These are phyloP conservation scores for Lodderomyces pseudojiufengensis DNA, from an alignment of 1,139 yeast genomes.

Conservation along the genomic window DNA sequence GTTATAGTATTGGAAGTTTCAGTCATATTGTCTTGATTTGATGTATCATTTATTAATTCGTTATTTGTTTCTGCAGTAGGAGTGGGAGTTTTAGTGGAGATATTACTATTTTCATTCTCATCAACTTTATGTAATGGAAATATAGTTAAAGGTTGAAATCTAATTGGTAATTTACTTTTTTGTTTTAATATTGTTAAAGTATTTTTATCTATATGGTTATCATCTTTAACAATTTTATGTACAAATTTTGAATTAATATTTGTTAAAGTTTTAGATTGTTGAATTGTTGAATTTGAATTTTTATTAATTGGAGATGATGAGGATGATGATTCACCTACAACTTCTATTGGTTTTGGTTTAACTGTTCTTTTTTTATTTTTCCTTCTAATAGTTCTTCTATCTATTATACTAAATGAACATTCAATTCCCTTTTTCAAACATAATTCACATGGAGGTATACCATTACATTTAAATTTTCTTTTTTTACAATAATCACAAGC, in stretches of 20 bases:
- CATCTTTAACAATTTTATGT: slow-evolving; percentile 5
- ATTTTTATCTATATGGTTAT: slow-evolving; percentile 10
- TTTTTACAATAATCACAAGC: slow-evolving; percentile 41
- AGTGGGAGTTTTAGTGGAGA: no score
- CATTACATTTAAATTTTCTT: slow-evolving; percentile 33
- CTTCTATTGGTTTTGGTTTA: slow-evolving; percentile 1
- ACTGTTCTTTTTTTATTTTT: slow-evolving; percentile 13
- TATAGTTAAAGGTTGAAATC: slow-evolving; percentile 12
- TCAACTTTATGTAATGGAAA: slow-evolving; percentile 14
- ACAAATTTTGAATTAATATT: slow-evolving; percentile 1
- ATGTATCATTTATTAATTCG: no score
- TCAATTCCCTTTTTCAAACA: slow-evolving; percentile 23
- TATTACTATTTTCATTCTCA: slow-evolving; percentile 1
- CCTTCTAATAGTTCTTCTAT: slow-evolving; percentile 16
- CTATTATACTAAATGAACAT: slow-evolving; percentile 26
- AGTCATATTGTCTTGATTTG: no score
- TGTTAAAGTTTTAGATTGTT: background rate
- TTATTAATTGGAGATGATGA: background rate
- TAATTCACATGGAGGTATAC: slow-evolving; percentile 25
- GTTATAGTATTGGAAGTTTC: no score
- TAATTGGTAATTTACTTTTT: slow-evolving; percentile 9
- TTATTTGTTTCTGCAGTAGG: no score
- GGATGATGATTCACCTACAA: background rate
- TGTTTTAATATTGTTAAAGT: slow-evolving; percentile 9
- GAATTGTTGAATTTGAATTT: background rate